Evolutionary conservation across 768 basidiomycete species (phyloP), one percentile per base, ranked within the genome.

Genomic region (Termitomyces sp.): DNA sequence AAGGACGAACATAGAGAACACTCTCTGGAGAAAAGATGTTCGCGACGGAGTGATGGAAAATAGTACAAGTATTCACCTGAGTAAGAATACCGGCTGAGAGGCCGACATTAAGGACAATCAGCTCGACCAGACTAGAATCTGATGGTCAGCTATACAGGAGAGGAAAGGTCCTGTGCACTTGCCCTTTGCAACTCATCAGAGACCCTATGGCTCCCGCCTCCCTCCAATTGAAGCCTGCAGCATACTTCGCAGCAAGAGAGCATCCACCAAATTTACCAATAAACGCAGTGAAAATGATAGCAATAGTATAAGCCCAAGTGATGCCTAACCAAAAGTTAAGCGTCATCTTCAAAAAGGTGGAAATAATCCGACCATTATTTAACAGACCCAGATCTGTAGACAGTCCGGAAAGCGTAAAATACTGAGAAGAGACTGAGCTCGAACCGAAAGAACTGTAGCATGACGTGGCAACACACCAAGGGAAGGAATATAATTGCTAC

Each of bases 131-230:
- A 24, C 89, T 91, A 50, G 2, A 18, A 18, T 48, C 22, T 52
- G 54, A 18, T 52, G 13, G 52, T 55, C 20, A 49, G 45, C 12
- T 46, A 14, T 4, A 33, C 8, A 16, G 50, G 27, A 9, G 32
- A 39, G n/a, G 3, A 10, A 46, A 18, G 8, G 18, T 30, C 22
- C 18, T 24, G 14, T 7, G 13, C 34, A 65, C 77, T 36, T 57
- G 89, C 89, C 93, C 95, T 80, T 98, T 95, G 68, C 95, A 96
- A 67, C 88, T 91, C 95, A 99, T 98, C 52, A 98, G 70, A 14
- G 90, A 86, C 0, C 97, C 97, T 51, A 98, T 88, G 0, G 94
- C 86, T 36, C 84, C 79, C 0, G 88, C 73, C 67, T 98, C 96
- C 39, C 96, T 79, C 84, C 84, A 88, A 7, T 73, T 81, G 72